A percentile compares a stretch with the other conserved stretches of the same genome.
Evolutionary conservation across 2,329 filamentous ascomycete genomes (phyloP).

Genomic region (Blastomyces percursus): DNA sequence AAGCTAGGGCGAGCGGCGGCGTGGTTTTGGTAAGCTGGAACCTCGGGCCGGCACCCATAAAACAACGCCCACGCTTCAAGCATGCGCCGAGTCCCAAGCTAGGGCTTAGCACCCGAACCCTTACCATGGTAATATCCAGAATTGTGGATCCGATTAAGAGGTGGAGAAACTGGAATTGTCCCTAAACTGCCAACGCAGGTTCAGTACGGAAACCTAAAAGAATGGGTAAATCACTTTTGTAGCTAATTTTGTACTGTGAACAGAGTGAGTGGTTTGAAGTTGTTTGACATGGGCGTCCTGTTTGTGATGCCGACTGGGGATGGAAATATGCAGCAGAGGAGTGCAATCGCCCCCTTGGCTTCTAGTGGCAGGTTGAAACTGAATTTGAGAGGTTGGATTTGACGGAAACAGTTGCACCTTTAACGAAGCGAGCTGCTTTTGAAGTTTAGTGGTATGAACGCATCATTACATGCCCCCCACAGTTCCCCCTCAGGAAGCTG

Average conservation of each 20-base stretch:
- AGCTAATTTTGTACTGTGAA: not conserved
- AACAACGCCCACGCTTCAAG: not conserved
- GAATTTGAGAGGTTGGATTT: not conserved
- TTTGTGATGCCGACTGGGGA: not conserved
- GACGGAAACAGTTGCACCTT: not conserved
- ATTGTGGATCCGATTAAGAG: not conserved
- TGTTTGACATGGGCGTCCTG: not conserved
- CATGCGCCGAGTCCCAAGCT: not conserved
- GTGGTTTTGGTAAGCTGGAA: not conserved
- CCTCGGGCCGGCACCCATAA: not conserved
- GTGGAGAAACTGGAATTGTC: not conserved
- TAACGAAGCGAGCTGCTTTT: not conserved
- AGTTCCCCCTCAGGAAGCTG: not conserved
- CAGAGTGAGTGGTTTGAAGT: not conserved
- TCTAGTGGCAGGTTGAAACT: not conserved
- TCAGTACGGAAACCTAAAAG: not conserved
- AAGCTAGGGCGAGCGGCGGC: not conserved
- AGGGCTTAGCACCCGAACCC: conserved; percentile 1
- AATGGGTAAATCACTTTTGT: not conserved
- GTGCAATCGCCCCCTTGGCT: not conserved
- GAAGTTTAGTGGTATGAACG: not conserved
- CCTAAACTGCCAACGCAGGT: not conserved
- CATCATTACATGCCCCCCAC: not conserved
- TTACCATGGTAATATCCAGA: conserved; percentile 5
- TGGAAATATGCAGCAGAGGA: not conserved